Conservation (phyloP, 306 rosid genomes). For the Crataegus laevigata region DNA sequence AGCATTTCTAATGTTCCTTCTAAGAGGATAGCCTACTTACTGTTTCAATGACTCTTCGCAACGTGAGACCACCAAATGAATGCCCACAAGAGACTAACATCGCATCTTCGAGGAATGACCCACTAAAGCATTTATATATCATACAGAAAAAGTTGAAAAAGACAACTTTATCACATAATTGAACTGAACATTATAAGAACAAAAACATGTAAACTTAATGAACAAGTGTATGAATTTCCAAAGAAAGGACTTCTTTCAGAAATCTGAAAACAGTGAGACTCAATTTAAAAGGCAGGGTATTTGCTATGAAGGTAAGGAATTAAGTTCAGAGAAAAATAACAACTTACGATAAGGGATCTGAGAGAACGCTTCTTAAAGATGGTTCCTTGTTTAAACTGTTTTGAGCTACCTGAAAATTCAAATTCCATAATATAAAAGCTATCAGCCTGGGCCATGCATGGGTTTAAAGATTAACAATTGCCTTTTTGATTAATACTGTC, state of each 20-base stretch:
- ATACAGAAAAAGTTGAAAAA: conserved; percentile 3
- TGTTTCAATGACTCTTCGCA: conserved; percentile 85
- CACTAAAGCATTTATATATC: conserved; percentile 36
- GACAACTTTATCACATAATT: conserved; percentile 14
- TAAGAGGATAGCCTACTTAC: conserved; percentile 43
- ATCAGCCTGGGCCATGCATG: neutral
- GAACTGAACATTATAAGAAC: neutral
- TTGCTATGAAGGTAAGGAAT: neutral
- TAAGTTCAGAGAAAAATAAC: neutral
- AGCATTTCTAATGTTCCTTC: neutral
- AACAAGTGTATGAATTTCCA: neutral
- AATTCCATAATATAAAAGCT: conserved; percentile 6
- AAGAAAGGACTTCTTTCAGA: neutral
- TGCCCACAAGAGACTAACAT: conserved; percentile 93
- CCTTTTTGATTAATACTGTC: neutral
- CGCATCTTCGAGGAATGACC: conserved; percentile 93
- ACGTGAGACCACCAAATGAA: conserved; percentile 93
- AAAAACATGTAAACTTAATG: neutral
- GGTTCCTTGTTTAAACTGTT: conserved; percentile 62
- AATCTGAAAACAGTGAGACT: neutral
- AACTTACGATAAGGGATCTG: conserved; percentile 93
- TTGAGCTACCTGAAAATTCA: conserved; percentile 46
- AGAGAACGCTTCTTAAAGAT: conserved; percentile 83
- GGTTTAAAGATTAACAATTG: neutral
- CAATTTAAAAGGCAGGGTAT: neutral